Base-by-base conservation (phyloP, 768 basidiomycete genomes). In the Agaricus subrufescens region DNA sequence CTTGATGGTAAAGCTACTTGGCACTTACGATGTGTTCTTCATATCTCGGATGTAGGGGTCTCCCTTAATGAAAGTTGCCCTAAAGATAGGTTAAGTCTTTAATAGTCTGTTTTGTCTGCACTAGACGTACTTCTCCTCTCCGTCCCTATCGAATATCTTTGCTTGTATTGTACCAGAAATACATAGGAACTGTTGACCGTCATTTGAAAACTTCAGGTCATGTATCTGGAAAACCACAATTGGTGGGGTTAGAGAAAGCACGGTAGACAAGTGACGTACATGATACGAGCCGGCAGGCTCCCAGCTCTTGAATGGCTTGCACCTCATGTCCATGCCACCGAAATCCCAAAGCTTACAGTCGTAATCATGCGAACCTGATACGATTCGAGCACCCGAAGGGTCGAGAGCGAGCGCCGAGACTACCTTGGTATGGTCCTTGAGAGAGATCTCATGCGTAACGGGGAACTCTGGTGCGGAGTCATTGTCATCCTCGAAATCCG, bases 301-400 rank as follows among this genome's bases (percentile, higher is more conserved):
- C 85, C 91, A 98, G 62, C 84, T 91, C 74, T 95, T 91, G 82
- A 99, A 98, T 14, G 97, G 95, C 71, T 92, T 92, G 71, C 87
- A 86, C 60, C 85, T 75, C 59, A 79, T 75, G 66, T 91, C 89
- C 97, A 99, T 99, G 14, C 97, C 97, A 63, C 96, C 96, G 71
- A 98, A 98, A 71, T 99, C 97, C 95, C 96, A 99, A 52, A 99
- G 71, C 73, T 98, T 98, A 71, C 89, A 87, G 71, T 99, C 97
- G 67, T 98, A 98, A 69, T 99, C 97, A 73, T 98, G 89, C 19
- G 92, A 92, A 14, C 97, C 97, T 8, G 92, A 90, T 15, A 91
- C 72, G 30, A 99, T 73, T 37, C 97, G 85, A 11, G 96, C 94
- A 56, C 97, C 97, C 23, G 95, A 91, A 6, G 94, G 91, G 71